Evolutionary conservation across 441 rosid species (phyloP), one percentile per base, ranked within the genome.

Genomic region (Melastoma candidum): DNA sequence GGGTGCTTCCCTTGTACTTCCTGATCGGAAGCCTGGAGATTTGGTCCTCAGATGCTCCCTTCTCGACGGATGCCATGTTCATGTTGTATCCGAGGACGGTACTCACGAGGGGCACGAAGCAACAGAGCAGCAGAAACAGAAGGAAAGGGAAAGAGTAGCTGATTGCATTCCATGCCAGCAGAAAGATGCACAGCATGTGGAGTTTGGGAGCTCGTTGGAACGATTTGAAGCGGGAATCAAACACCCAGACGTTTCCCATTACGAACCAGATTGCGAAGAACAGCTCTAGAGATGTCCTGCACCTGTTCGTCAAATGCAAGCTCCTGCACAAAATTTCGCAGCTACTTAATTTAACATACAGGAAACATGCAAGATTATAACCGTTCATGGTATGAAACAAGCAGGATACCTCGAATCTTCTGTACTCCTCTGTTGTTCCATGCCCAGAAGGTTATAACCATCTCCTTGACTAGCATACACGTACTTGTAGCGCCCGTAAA

Each of bases 181-280:
- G 79, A 58, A 79, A 81, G 75, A 86, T 77, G 66, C 97, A 93
- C 36, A 93, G 85, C 11, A 77, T 72, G 12, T 93, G 89, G 46
- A 93, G 92, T 53, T 79, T 88, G 0, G 96, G 97, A 48, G 98
- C 86, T 44, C 58, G 74, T 3, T 70, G 72, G 78, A 86, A 84
- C 1, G 96, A 82, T 47, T 87, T 88, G 1, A 88, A 79, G 11
- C 95, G 79, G 1, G 98, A 81, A 76, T 92, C 98, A 0, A 92
- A 92, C 43, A 88, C 89, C 98, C 98, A 92, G 11, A 85, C 95
- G 46, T 88, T 88, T 7, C 97, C 98, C 87, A 85, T 83, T 54
- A 92, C 98, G 68, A 88, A 84, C 86, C 86, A 80, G 57, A 77
- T 77, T 1, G 83, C 86, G 25, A 75, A 80, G 73, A 80, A 80